These are phyloP conservation scores for Grosmannia serpens DNA, from an alignment of 2,329 filamentous ascomycete species.

Conservation along the genomic window DNA sequence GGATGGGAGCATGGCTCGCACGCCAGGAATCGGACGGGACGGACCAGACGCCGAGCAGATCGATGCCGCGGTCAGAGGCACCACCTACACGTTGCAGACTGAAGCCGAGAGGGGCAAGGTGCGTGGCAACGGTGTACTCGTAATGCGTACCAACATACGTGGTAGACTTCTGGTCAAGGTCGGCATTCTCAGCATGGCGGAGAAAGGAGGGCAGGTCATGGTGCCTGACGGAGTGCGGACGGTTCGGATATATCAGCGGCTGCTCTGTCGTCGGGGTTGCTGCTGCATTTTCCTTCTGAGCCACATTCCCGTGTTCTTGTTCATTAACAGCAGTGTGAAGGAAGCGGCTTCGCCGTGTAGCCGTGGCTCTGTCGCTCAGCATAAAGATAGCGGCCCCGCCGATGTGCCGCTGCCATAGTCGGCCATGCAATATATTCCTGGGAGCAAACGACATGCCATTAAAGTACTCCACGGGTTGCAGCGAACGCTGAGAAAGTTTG, in stretches of 20 bases:
- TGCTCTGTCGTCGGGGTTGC: not conserved
- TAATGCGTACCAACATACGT: conserved; percentile 64
- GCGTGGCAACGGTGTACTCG: conserved; percentile 55
- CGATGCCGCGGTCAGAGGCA: conserved; percentile 58
- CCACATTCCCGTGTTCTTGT: not conserved
- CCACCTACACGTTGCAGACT: conserved; percentile 53
- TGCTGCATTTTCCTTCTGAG: not conserved
- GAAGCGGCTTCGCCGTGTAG: not conserved
- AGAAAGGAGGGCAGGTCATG: conserved; percentile 54
- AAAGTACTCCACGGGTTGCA: not conserved
- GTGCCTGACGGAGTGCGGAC: conserved; percentile 38
- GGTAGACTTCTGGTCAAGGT: conserved; percentile 43
- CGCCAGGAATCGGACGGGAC: conserved; percentile 15
- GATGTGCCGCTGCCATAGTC: not conserved
- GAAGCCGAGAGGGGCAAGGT: conserved; percentile 52
- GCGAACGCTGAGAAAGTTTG: not conserved
- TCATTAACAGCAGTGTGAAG: not conserved
- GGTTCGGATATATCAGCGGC: conserved; percentile 30
- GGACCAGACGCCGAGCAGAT: conserved; percentile 60
- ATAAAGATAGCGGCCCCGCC: not conserved
- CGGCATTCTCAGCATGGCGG: conserved; percentile 45
- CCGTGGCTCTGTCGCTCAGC: not conserved
- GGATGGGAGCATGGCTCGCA: conserved; percentile 22
- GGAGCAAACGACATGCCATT: not conserved
- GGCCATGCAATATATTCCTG: not conserved